phyloP scores from a whole-genome alignment of 768 basidiomycete species.

The Boletellus ananas region DNA sequence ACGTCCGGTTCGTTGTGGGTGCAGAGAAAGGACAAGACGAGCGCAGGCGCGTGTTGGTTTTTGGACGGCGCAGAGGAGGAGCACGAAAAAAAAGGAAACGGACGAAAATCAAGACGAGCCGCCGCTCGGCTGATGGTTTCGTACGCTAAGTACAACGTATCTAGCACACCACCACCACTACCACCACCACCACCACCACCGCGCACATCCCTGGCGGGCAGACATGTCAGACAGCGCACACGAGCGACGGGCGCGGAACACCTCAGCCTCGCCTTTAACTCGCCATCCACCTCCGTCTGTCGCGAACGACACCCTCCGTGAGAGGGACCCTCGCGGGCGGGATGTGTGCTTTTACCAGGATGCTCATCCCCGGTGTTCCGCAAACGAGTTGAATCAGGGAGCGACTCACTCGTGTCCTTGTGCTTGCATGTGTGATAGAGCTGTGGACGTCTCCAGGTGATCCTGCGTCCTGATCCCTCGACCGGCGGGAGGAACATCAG shows the following conservation, averaged over 20 bases:
- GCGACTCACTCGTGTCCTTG: not conserved
- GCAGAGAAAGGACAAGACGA: not conserved
- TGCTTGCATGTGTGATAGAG: not conserved
- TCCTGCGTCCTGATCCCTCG: conserved; percentile 88
- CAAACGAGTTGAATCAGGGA: conserved; percentile 1
- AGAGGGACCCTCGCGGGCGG: conserved; percentile 43
- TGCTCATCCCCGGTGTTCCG: conserved; percentile 64
- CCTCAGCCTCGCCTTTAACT: conserved; percentile 90
- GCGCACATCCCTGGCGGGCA: too few species aligned
- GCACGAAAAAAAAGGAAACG: conserved; percentile 11
- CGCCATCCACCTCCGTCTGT: conserved; percentile 69
- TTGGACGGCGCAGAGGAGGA: conserved; percentile 2
- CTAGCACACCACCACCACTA: too few species aligned
- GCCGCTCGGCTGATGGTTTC: conserved; percentile 12
- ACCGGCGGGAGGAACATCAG: conserved; percentile 87
- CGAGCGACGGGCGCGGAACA: conserved; percentile 8
- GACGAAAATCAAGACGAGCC: not conserved
- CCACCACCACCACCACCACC: too few species aligned
- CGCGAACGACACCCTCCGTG: conserved; percentile 28
- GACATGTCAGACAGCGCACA: not conserved
- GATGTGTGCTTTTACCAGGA: conserved; percentile 88
- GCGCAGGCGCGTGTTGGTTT: conserved; percentile 12
- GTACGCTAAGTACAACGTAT: not conserved
- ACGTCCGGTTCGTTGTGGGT: too few species aligned
- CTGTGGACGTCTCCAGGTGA: conserved; percentile 84